Evolutionary conservation across 176 grass and related monocot species (phyloP), one percentile per base, ranked within the genome.

Genomic region (Pontederia crassipes): DNA sequence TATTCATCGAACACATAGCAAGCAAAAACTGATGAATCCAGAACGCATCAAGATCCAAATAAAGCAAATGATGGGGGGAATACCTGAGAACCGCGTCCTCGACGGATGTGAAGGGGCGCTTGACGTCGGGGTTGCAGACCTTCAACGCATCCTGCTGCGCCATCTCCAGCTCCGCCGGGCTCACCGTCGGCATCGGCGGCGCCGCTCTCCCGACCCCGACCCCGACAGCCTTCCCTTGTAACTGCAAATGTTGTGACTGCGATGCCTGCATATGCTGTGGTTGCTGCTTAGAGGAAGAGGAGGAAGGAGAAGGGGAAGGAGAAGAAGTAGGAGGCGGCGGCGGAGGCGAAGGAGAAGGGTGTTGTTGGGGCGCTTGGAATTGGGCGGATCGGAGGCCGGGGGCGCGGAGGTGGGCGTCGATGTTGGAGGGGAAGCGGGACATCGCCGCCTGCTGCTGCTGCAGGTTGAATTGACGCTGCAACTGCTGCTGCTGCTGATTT

Each of bases 391-490:
- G 87, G 72, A 81, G 68, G 11, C 93, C 84, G 11, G 89, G 93
- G 46, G 84, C 81, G 40, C 93, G 93, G 65, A 98, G 93, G 64
- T 98, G 93, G 64, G 87, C 93, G 54, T 98, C 93, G 74, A 98
- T 98, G 74, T 92, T 98, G 84, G 93, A 98, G 50, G 93, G 93
- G 60, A 98, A 98, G 52, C 93, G 87, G 9, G 84, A 82, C 75
- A 92, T 92, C 76, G 93, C 93, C 70, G 88, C 84, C 65, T 88
- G 88, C 72, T 72, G 64, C 1, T 77, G 73, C 53, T 49, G 52
- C 13, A 72, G 73, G 32, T 50, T 54, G 16, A 55, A 54, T 11
- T 40, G 32, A 40, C 32, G 32, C 32, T 40, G 32, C 32, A 40
- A 40, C 32, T 78, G 66, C 48, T 45, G 46, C 13, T 79, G 77